These are phyloP conservation scores for Aschersonia sp. DNA, from an alignment of 2,329 filamentous ascomycete genomes.

Conservation along the genomic window DNA sequence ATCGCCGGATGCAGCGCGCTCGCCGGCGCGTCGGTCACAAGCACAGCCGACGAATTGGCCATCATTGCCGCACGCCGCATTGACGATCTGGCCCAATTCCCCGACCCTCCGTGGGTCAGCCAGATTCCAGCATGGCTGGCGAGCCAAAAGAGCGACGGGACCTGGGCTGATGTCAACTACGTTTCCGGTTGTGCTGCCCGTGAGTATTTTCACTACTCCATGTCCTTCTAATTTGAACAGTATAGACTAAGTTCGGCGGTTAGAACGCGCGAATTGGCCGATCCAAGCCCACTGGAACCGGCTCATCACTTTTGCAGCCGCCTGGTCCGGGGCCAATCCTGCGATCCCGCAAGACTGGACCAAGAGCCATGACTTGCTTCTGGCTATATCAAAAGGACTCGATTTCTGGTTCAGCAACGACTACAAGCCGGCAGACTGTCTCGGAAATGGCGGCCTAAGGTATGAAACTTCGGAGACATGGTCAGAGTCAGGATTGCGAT, in stretches of 20 bases:
- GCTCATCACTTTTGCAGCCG: constrained; percentile 9
- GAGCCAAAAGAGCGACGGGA: constrained; percentile 8
- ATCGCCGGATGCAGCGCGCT: neutral
- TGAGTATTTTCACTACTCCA: constrained; percentile 1
- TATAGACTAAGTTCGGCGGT: too few species aligned
- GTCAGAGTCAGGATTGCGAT: neutral
- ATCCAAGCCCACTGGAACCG: constrained; percentile 11
- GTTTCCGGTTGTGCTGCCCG: constrained; percentile 9
- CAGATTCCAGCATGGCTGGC: constrained; percentile 7
- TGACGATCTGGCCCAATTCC: constrained; percentile 9
- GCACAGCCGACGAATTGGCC: constrained; percentile 4
- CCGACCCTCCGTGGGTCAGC: constrained; percentile 8
- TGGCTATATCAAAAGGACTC: constrained; percentile 7
- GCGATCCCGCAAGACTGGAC: constrained; percentile 6
- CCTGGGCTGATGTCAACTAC: constrained; percentile 11
- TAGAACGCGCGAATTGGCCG: constrained; percentile 12
- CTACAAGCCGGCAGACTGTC: constrained; percentile 7
- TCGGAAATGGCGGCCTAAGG: constrained; percentile 7
- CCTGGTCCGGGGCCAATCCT: constrained; percentile 11
- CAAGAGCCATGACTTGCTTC: constrained; percentile 4
- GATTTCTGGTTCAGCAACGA: constrained; percentile 12
- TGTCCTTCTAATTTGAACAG: neutral
- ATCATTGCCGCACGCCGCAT: constrained; percentile 7
- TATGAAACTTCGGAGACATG: neutral
- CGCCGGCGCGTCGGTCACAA: neutral